Percentiles rank a stretch among this genome's conserved stretches.
Evolutionary conservation across 2,329 filamentous ascomycete species (phyloP).

Genomic region (Neonectria sp.): DNA sequence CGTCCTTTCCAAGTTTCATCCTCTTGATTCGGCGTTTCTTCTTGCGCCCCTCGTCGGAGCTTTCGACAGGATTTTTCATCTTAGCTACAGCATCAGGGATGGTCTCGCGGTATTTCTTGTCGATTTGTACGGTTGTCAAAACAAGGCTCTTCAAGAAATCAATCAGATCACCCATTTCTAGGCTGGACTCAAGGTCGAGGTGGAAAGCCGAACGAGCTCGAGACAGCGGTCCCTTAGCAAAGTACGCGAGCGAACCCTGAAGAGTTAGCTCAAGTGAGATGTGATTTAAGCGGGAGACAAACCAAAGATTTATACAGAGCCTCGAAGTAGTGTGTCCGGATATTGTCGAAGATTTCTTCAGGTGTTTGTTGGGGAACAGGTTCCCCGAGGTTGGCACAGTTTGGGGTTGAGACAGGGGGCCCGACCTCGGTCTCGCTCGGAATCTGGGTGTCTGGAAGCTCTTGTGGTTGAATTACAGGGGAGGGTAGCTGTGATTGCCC

Average conservation of each 20-base stretch:
- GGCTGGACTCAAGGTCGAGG: conserved; percentile 71
- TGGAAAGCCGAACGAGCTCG: conserved; percentile 81
- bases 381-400: conserved; percentile 18
- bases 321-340: conserved; percentile 72
- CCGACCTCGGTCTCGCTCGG: conserved; percentile 4
- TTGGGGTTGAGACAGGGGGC: conserved; percentile 2
- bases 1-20: conserved; percentile 77
- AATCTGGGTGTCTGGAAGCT: conserved; percentile 17
- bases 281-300: conserved; percentile 47
- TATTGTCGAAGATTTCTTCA: conserved; percentile 69
- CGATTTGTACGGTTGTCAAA: conserved; percentile 77
- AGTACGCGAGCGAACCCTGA: conserved; percentile 84
- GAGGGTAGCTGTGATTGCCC: conserved; percentile 41
- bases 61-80: conserved; percentile 70
- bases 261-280: conserved; percentile 19
- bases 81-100: conserved; percentile 73
- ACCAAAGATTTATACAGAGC: conserved; percentile 76
- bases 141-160: conserved; percentile 78
- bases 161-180: conserved; percentile 75
- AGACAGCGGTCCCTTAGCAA: conserved; percentile 85
- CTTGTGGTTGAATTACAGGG: conserved; percentile 37
- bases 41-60: conserved; percentile 63
- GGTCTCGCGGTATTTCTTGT: conserved; percentile 85
- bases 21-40: conserved; percentile 73
- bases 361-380: conserved; percentile 58